These are phyloP conservation scores for Zarea fungicola DNA, from an alignment of 2,329 filamentous ascomycete genomes.

Conservation along the genomic window DNA sequence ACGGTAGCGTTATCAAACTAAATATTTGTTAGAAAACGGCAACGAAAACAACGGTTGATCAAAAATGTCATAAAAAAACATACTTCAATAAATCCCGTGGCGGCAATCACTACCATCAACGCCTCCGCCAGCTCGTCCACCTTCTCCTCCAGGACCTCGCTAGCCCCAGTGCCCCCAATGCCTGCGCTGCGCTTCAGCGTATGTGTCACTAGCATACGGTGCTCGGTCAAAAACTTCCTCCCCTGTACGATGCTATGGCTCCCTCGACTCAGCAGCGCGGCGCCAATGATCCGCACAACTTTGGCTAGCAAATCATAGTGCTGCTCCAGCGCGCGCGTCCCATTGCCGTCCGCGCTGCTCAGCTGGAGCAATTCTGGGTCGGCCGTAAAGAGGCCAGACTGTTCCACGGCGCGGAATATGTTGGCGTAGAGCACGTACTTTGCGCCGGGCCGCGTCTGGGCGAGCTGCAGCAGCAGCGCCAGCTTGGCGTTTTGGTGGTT, in stretches of 20 bases:
- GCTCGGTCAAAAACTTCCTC: slow-evolving; percentile 72
- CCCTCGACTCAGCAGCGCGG: slow-evolving; percentile 75
- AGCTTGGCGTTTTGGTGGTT: slow-evolving; percentile 66
- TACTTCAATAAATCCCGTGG: slow-evolving; percentile 84
- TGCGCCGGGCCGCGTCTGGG: slow-evolving; percentile 78
- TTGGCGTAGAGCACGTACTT: slow-evolving; percentile 84
- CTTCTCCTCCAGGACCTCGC: slow-evolving; percentile 48
- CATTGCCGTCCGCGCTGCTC: slow-evolving; percentile 39
- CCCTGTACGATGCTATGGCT: slow-evolving; percentile 78
- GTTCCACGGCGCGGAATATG: slow-evolving; percentile 73
- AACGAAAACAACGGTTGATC: neutral
- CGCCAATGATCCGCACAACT: slow-evolving; percentile 74
- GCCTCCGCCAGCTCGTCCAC: slow-evolving; percentile 77
- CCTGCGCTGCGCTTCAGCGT: slow-evolving; percentile 86
- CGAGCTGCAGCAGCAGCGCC: slow-evolving; percentile 75
- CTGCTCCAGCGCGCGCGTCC: slow-evolving; percentile 64
- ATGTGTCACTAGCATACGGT: slow-evolving; percentile 77
- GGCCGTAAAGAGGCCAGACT: slow-evolving; percentile 78
- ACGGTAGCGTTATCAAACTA: slow-evolving; percentile 38
- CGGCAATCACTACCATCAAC: slow-evolving; percentile 74
- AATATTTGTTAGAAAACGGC: neutral
- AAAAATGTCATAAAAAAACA: slow-evolving; percentile 13
- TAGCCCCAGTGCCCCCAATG: slow-evolving; percentile 51
- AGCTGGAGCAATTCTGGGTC: slow-evolving; percentile 84
- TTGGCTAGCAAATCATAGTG: slow-evolving; percentile 82